A percentile compares a stretch with the other conserved stretches of the same genome.
Evolutionary conservation across 2,329 filamentous ascomycete species (phyloP).

Genomic region (Hymenoscyphus occultus): DNA sequence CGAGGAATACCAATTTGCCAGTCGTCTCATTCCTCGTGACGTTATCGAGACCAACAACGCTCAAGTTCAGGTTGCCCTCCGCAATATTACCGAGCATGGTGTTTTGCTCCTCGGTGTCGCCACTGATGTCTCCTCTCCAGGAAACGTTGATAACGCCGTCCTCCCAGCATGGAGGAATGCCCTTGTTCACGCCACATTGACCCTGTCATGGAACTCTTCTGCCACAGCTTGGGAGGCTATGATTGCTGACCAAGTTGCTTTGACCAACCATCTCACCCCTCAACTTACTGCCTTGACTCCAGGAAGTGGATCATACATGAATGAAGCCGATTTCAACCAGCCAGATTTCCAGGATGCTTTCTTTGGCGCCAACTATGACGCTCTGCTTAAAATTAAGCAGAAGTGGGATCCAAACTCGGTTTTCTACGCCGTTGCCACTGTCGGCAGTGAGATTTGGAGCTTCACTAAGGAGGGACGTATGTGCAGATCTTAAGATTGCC

Average conservation of each 20-base stretch:
- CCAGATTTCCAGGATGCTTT: conserved; percentile 44
- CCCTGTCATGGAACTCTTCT: conserved; percentile 37
- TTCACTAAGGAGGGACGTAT: conserved; percentile 42
- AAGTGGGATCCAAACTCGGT: conserved; percentile 47
- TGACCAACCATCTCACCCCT: conserved; percentile 36
- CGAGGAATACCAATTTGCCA: conserved; percentile 40
- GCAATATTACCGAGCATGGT: conserved; percentile 37
- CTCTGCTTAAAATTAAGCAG: conserved; percentile 45
- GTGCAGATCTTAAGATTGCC: conserved; percentile 34
- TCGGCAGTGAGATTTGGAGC: conserved; percentile 52
- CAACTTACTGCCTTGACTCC: conserved; percentile 41
- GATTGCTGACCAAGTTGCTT: conserved; percentile 30
- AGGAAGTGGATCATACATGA: conserved; percentile 46
- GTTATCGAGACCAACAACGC: conserved; percentile 32
- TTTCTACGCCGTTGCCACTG: conserved; percentile 48
- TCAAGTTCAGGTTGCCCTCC: conserved; percentile 27
- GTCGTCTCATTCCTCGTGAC: conserved; percentile 43
- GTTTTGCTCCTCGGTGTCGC: conserved; percentile 37
- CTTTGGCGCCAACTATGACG: conserved; percentile 46
- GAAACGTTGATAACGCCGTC: conserved; percentile 37
- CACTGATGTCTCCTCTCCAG: conserved; percentile 32
- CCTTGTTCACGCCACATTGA: conserved; percentile 36
- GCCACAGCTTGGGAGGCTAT: conserved; percentile 31
- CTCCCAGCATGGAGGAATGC: conserved; percentile 43
- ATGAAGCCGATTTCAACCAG: conserved; percentile 49